phyloP scores from a whole-genome alignment of 169 alveolate genomes.

The Eimeria necatrix region DNA sequence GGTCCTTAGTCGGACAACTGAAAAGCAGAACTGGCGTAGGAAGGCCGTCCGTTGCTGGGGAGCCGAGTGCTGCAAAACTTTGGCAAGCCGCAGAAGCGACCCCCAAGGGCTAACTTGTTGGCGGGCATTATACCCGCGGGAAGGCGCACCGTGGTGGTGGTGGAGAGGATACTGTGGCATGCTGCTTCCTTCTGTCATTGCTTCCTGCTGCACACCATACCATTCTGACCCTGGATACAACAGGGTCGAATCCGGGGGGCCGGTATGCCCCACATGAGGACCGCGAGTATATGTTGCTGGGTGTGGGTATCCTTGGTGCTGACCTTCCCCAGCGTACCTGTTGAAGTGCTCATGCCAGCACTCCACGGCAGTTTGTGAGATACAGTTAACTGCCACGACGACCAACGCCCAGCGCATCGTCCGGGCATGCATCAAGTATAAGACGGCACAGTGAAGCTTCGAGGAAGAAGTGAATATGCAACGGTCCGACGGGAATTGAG shows the following conservation, averaged over 20 bases:
- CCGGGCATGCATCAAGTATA: neutral
- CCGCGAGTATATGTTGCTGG: neutral
- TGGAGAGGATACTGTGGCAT: neutral
- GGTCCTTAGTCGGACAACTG: neutral
- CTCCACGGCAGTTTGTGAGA: neutral
- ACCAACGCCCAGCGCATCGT: neutral
- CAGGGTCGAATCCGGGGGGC: neutral
- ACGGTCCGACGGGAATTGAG: no score
- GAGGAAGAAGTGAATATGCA: no score
- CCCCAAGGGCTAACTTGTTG: neutral
- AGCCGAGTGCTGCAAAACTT: neutral
- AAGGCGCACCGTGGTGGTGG: neutral
- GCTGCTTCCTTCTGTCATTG: neutral
- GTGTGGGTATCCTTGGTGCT: neutral
- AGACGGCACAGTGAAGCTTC: no score
- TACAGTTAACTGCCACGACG: neutral
- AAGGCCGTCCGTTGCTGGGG: neutral
- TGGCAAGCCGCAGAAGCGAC: neutral
- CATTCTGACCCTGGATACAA: neutral
- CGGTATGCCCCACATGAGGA: no score
- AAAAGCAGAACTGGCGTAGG: slow-evolving; percentile 27
- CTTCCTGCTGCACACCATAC: neutral
- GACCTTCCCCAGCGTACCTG: neutral
- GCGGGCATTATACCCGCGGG: neutral
- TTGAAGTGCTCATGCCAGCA: neutral